phyloP scores from a whole-genome alignment of 805 yeast genomes.

The Ogataea minuta region DNA sequence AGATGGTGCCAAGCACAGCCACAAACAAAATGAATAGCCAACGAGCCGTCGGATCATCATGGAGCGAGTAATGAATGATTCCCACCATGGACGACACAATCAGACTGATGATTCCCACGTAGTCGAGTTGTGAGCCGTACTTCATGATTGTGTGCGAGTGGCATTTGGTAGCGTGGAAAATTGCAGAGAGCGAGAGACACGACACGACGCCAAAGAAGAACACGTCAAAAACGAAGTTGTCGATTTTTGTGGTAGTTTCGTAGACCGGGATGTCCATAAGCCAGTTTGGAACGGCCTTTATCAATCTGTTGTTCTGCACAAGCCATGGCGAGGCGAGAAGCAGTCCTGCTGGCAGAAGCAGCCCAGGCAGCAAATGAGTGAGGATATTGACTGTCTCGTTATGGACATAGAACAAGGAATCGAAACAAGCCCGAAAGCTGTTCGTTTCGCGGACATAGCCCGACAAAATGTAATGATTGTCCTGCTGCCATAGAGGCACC shows the following conservation, averaged over 20 bases:
- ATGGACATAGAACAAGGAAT: slow-evolving; percentile 45
- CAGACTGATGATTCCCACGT: slow-evolving; percentile 52
- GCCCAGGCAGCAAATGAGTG: slow-evolving; percentile 49
- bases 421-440: slow-evolving; percentile 38
- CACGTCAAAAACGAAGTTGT: slow-evolving; percentile 39
- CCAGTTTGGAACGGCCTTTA: slow-evolving; percentile 25
- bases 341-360: slow-evolving; percentile 29
- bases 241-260: slow-evolving; percentile 32
- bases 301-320: slow-evolving; percentile 15
- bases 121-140: slow-evolving; percentile 51
- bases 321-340: slow-evolving; percentile 25
- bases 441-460: slow-evolving; percentile 51
- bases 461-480: slow-evolving; percentile 48
- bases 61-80: slow-evolving; percentile 38
- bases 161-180: slow-evolving; percentile 49
- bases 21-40: slow-evolving; percentile 45
- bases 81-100: slow-evolving; percentile 48
- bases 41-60: slow-evolving; percentile 41
- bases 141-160: slow-evolving; percentile 45
- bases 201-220: slow-evolving; percentile 45
- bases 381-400: slow-evolving; percentile 55
- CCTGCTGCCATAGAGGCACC: slow-evolving; percentile 55
- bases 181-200: slow-evolving; percentile 49
- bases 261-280: slow-evolving; percentile 28
- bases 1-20: slow-evolving; percentile 52